These are phyloP conservation scores for Castanospermum australe DNA, from an alignment of 306 rosid species.

Conservation along the genomic window DNA sequence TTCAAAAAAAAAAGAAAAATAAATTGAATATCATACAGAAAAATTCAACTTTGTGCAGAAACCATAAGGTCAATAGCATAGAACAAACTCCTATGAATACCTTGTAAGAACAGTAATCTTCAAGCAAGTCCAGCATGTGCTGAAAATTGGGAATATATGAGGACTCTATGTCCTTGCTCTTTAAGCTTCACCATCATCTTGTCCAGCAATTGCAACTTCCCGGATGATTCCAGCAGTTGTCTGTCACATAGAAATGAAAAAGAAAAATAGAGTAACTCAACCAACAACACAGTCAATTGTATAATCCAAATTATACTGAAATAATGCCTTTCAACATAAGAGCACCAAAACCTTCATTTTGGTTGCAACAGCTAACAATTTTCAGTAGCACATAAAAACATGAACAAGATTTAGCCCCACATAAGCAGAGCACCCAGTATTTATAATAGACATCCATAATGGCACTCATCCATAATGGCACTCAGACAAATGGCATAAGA, in stretches of 20 bases:
- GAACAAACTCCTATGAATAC: conserved; percentile 38
- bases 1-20: conserved; percentile 10
- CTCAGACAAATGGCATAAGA: conserved; percentile 6
- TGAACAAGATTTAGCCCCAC: conserved; percentile 18
- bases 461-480: not conserved
- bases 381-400: not conserved
- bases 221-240: conserved; percentile 92
- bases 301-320: not conserved
- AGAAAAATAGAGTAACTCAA: not conserved
- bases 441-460: conserved; percentile 10
- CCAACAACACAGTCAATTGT: not conserved
- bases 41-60: conserved; percentile 16
- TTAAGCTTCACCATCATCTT: conserved; percentile 96
- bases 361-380: not conserved
- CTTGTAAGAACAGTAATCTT: conserved; percentile 91
- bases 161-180: conserved; percentile 98
- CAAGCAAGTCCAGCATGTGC: conserved; percentile 95
- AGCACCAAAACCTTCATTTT: not conserved
- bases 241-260: conserved; percentile 49
- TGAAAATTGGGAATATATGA: conserved; percentile 95
- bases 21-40: conserved; percentile 17
- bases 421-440: conserved; percentile 1
- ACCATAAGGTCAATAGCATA: conserved; percentile 7
- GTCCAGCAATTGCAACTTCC: conserved; percentile 93
- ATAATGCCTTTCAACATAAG: not conserved